These are phyloP conservation scores for Cryphonectria nitschkei DNA, from an alignment of 2,329 filamentous ascomycete species.

Conservation along the genomic window DNA sequence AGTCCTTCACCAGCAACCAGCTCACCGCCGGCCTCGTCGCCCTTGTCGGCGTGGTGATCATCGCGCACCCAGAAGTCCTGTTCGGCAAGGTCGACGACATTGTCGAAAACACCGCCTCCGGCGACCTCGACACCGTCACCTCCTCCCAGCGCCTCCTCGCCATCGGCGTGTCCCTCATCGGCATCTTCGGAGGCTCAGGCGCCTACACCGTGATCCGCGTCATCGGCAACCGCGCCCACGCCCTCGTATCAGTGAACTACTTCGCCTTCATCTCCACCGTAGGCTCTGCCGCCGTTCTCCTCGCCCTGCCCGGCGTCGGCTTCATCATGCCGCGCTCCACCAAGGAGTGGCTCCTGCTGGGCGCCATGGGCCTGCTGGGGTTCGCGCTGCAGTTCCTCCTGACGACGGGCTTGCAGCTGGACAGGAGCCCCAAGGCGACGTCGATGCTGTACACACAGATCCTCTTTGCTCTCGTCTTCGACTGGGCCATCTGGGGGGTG, in stretches of 20 bases:
- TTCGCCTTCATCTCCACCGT: conserved; percentile 70
- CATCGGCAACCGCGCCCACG: conserved; percentile 75
- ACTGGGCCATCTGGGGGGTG: conserved; percentile 48
- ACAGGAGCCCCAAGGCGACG: conserved; percentile 53
- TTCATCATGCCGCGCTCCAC: conserved; percentile 41
- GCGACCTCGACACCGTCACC: conserved; percentile 44
- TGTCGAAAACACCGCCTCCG: conserved; percentile 29
- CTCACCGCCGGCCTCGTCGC: conserved; percentile 71
- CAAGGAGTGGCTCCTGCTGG: conserved; percentile 61
- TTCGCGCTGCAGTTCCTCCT: conserved; percentile 81
- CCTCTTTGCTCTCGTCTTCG: conserved; percentile 43
- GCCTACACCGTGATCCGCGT: conserved; percentile 75
- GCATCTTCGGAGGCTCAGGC: conserved; percentile 69
- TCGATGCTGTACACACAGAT: conserved; percentile 39
- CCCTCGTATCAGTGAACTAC: conserved; percentile 78
- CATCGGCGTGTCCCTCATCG: conserved; percentile 67
- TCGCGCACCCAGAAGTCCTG: conserved; percentile 69
- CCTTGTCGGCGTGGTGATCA: conserved; percentile 73
- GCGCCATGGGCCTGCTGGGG: conserved; percentile 68
- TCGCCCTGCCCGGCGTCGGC: conserved; percentile 45
- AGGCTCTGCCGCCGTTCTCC: conserved; percentile 65
- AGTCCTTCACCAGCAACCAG: conserved; percentile 74
- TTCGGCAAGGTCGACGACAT: conserved; percentile 43
- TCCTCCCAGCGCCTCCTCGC: conserved; percentile 67
- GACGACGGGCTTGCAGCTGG: conserved; percentile 72